These are phyloP conservation scores for Eragrostis tef DNA, from an alignment of 202 grass and related monocot species.

Conservation along the genomic window DNA sequence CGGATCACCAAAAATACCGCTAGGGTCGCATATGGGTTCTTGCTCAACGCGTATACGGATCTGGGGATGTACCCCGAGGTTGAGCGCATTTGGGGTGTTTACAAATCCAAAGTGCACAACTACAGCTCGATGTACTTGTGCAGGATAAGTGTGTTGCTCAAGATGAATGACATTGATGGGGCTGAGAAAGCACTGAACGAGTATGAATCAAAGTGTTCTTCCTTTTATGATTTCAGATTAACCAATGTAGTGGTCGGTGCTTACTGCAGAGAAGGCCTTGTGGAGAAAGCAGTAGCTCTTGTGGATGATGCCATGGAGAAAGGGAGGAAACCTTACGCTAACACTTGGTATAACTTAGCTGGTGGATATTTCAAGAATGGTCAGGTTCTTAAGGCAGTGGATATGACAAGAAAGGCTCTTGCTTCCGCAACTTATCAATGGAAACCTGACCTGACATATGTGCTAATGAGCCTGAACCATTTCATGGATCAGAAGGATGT, in stretches of 20 bases:
- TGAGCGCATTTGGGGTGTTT: slow-evolving; percentile 65
- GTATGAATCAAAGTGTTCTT: slow-evolving; percentile 51
- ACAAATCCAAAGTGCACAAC: slow-evolving; percentile 58
- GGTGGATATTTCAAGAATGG: slow-evolving; percentile 58
- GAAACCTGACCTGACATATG: slow-evolving; percentile 53
- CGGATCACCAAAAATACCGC: slow-evolving; percentile 40
- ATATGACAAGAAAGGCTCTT: slow-evolving; percentile 70
- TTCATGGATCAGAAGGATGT: slow-evolving; percentile 63
- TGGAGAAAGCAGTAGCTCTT: slow-evolving; percentile 70
- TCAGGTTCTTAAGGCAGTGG: slow-evolving; percentile 58
- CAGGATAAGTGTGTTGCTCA: slow-evolving; percentile 63
- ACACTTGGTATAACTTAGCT: slow-evolving; percentile 75
- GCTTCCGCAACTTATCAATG: slow-evolving; percentile 27
- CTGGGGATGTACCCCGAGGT: slow-evolving; percentile 56
- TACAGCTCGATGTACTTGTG: slow-evolving; percentile 67
- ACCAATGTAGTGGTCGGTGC: slow-evolving; percentile 61
- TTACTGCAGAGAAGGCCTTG: slow-evolving; percentile 59
- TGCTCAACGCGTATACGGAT: slow-evolving; percentile 56
- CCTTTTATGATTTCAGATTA: slow-evolving; percentile 58
- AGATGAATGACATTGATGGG: slow-evolving; percentile 58
- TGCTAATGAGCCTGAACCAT: slow-evolving; percentile 51
- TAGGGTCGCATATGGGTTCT: slow-evolving; percentile 57
- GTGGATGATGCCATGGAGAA: slow-evolving; percentile 62
- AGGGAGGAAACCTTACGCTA: slow-evolving; percentile 58
- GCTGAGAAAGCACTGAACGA: slow-evolving; percentile 69